Evolutionary conservation across 2,329 filamentous ascomycete genomes (phyloP), one percentile per base, ranked within the genome.

Genomic region (Trichoderma koningiopsis): DNA sequence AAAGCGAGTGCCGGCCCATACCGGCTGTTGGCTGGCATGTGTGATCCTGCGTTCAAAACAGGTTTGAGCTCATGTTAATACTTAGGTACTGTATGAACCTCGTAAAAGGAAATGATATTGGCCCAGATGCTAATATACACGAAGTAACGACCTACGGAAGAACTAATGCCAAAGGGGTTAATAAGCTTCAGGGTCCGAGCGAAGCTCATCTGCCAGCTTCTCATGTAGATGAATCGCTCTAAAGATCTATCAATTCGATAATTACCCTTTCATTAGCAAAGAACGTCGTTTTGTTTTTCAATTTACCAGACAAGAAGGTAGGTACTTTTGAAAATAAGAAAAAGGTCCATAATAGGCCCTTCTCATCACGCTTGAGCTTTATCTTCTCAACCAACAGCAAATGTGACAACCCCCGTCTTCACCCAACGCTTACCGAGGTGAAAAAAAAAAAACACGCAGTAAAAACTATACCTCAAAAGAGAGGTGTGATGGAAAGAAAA

Each of bases 291-390:
- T 19, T n/a, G n/a, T 11, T 13, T 2, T 47, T 4, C 19, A 24
- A 43, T 43, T 19, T 43, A 43, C 16, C 4, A 13, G n/a, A 13
- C 14, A 43, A n/a, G 7, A 11, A 49, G 47, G 47, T 22, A 49
- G 43, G 43, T 22, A 49, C 47, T 49, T 49, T 49, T 49, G 47
- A n/a, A 61, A 16, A 49, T 11, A 6, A 14, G 5, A 33, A 14
- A 35, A 33, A 31, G 58, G 47, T 61, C 58, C 58, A 61, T 61
- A 61, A 61, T 33, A 43, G 58, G 58, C 58, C 58, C 37, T 61
- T 47, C 37, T 57, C 24, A 24, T 49, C 47, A 49, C 47, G n/a
- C n/a, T 49, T 49, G 7, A 22, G 16, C 33, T 35, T 35, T 47
- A 16, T 22, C 29, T 11, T 24, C 5, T 49, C 47, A 49, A 61